Evolutionary conservation across 768 basidiomycete genomes (phyloP), one percentile per base, ranked within the genome.

Genomic region (Antrodiella citrinella): DNA sequence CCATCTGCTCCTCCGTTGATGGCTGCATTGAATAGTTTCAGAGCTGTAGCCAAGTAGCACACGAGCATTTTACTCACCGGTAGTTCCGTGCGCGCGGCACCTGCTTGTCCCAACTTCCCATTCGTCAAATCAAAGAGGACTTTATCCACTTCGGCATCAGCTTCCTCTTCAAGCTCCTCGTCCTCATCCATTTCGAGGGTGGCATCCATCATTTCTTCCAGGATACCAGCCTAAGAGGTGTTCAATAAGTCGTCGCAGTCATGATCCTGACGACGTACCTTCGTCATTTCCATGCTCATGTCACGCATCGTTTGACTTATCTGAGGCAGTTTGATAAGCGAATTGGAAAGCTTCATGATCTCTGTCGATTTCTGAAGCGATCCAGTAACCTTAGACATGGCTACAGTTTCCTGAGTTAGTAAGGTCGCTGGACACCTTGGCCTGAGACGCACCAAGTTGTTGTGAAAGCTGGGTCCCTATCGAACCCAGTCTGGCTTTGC

Each of bases 251-350:
- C n/a, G n/a, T n/a, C n/a, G n/a, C n/a, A n/a, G n/a, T n/a, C n/a
- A n/a, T n/a, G n/a, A n/a, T n/a, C n/a, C n/a, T n/a, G n/a, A n/a
- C n/a, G 4, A 48, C 72, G 38, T 57, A 86, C 95, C 80, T 98
- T 98, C 54, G 90, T 98, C 96, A 98, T 97, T 68, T 99, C 96
- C 86, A 94, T 91, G 59, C 87, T 91, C 92, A 99, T 94, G 62
- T 96, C 88, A 26, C 92, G 80, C 96, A 99, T 99, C 0, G 81
- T 79, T 54, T 82, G 84, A 67, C 85, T 87, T 44, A 98, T 81
- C 65, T 98, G 92, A 15, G 96, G 96, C 13, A 99, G 75, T 60
- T 84, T 93, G 56, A 98, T 73, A 44, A 98, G 76, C 22, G 85
- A 71, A 69, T 95, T 98, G n/a, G 93, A 94, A 39, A 94, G 75